Conservation (phyloP, 2,329 filamentous ascomycete genomes). For the Beauveria asiatica region DNA sequence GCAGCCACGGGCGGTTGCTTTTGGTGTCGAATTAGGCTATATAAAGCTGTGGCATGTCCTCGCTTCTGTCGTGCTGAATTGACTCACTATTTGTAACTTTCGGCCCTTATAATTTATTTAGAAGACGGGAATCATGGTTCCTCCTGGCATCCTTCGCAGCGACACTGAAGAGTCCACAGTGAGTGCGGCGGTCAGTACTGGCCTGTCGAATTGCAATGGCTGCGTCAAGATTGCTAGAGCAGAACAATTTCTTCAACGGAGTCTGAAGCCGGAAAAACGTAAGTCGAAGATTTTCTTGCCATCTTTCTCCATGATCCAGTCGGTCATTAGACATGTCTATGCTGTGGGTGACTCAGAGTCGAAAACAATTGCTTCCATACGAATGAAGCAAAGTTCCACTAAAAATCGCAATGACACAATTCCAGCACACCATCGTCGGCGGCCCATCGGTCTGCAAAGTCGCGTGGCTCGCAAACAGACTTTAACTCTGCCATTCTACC, state of each 20-base stretch:
- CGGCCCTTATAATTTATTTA: background rate
- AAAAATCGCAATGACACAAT: slow-evolving; percentile 11
- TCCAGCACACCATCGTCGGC: slow-evolving; percentile 9
- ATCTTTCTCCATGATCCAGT: background rate
- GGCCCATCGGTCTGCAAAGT: background rate
- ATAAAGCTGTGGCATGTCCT: background rate
- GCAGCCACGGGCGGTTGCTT: too few species aligned
- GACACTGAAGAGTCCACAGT: background rate
- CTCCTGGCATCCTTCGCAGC: background rate
- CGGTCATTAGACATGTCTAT: too few species aligned
- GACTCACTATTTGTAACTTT: background rate
- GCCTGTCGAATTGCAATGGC: background rate
- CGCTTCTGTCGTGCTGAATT: background rate
- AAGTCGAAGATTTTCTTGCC: background rate
- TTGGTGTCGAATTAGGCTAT: background rate
- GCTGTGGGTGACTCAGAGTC: background rate
- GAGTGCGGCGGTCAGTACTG: background rate
- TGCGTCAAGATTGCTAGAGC: slow-evolving; percentile 8
- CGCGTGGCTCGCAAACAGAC: background rate
- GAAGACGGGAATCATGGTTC: background rate
- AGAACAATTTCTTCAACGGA: background rate
- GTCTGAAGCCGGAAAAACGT: background rate
- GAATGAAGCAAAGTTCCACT: background rate
- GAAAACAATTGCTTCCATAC: too few species aligned
- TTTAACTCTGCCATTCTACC: background rate